These are phyloP conservation scores for Rubia peregrina DNA, from an alignment of 305 asterid species.

Conservation along the genomic window DNA sequence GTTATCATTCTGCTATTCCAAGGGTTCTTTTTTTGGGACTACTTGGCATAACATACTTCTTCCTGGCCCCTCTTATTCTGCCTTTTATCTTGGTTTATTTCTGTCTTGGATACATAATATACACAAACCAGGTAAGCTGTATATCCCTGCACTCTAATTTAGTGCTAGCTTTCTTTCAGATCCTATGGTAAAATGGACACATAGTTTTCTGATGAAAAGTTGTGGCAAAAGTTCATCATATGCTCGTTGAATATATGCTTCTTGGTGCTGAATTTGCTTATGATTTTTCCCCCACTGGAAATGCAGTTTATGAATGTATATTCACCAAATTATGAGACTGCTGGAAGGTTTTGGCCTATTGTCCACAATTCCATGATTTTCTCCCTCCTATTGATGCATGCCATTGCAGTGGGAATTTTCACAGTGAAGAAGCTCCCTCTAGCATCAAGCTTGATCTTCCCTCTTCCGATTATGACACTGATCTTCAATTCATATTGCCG, in stretches of 20 bases:
- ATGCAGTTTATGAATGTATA: constrained; percentile 38
- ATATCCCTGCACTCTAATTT: background rate
- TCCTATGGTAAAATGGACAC: background rate
- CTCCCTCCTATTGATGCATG: constrained; percentile 34
- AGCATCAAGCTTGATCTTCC: constrained; percentile 29
- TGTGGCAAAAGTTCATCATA: too few species aligned
- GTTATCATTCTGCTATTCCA: constrained; percentile 32
- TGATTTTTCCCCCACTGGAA: background rate
- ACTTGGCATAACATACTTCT: constrained; percentile 32
- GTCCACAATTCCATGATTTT: constrained; percentile 33
- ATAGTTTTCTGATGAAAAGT: background rate
- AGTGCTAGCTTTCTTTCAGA: background rate
- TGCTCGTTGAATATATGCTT: background rate
- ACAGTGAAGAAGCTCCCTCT: constrained; percentile 28
- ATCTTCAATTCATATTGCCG: constrained; percentile 38
- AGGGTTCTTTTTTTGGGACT: constrained; percentile 37
- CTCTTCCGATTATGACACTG: constrained; percentile 29
- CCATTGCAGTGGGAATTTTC: constrained; percentile 34
- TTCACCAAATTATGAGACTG: constrained; percentile 33
- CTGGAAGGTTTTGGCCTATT: constrained; percentile 41
- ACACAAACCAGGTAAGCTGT: constrained; percentile 33
- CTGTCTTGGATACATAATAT: constrained; percentile 29
- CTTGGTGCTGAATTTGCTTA: background rate
- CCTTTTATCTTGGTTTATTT: constrained; percentile 35
- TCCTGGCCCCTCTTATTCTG: constrained; percentile 34